Base-by-base conservation (phyloP, 176 grass and related monocot species). In the Ananas comosus region DNA sequence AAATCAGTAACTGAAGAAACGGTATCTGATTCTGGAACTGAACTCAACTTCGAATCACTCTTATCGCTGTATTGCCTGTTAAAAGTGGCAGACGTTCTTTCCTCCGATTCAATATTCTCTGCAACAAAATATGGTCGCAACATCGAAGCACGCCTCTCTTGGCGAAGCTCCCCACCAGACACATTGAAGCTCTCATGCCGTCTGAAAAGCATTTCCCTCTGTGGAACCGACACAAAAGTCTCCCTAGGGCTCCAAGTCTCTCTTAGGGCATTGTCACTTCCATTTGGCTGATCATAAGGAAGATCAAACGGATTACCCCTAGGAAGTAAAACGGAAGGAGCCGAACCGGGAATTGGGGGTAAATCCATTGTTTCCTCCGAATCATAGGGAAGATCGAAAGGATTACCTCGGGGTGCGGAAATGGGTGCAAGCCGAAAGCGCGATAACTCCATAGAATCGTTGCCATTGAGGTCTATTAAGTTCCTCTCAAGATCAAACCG, bases 401-500 rank as follows among this genome's bases (percentile, higher is more conserved):
- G 66, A 23, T 72, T 83, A 8, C 66, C 49, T 63, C 82, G 82
- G 65, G 70, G 53, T 59, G 83, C 70, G 1, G 76, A 90, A 65
- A 86, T 86, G 29, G 83, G 76, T 25, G 85, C 82, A 74, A 88
- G 69, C 28, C 17, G 76, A 61, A 88, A 85, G 51, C 79, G 51
- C 51, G 82, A 85, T n/a, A 78, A 68, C 33, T 74, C 82, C 51
- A 75, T 65, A 77, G 82, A 42, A 25, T 88, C 79, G 72, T 80
- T 74, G 12, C 69, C 52, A 74, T 85, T 70, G 63, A 82, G 67
- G 47, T 88, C 82, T 72, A 85, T 80, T 78, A 72, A 74, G 13
- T 66, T 85, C 67, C 54, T 83, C 51, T 91, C 89, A 67, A 82
- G 76, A 67, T 80, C 71, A 73, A 84, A 81, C 49, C 80, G 70